Conservation (phyloP, 106 monocot species). For the Platanthera zijinensis region DNA sequence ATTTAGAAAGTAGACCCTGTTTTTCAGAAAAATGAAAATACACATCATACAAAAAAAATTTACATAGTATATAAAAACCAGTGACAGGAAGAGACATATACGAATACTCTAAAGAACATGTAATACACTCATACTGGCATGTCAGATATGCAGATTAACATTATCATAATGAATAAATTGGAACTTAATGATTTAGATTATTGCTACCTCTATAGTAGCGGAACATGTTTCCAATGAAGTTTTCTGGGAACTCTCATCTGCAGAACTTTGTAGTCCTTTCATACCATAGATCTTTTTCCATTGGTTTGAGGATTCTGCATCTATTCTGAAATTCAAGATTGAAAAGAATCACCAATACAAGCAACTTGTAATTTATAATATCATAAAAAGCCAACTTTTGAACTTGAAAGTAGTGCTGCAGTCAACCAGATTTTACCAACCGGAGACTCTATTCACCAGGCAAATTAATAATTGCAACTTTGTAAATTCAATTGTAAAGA, state of each 20-base stretch:
- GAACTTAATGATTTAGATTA: neutral
- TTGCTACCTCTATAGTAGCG: slow-evolving; percentile 42
- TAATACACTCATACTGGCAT: too few species aligned
- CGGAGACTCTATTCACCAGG: too few species aligned
- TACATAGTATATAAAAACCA: neutral
- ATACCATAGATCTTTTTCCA: slow-evolving; percentile 45
- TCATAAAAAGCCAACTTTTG: too few species aligned
- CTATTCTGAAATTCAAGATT: slow-evolving; percentile 50
- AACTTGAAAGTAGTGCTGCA: too few species aligned
- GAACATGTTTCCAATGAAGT: slow-evolving; percentile 14
- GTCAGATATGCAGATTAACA: too few species aligned
- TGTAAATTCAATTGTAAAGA: too few species aligned
- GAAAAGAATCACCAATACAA: neutral
- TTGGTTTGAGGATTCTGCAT: slow-evolving; percentile 51
- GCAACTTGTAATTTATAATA: too few species aligned
- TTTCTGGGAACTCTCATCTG: slow-evolving; percentile 16
- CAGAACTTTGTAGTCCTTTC: slow-evolving; percentile 18
- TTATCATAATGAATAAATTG: neutral
- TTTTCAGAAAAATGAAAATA: too few species aligned
- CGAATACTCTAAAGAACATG: too few species aligned
- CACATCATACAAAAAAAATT: neutral
- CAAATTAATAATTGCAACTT: too few species aligned
- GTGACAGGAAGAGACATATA: neutral
- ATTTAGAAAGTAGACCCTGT: too few species aligned
- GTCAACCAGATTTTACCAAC: too few species aligned